Evolutionary conservation across 2,329 filamentous ascomycete genomes (phyloP).

Genomic region (Aspergillus awamori): DNA sequence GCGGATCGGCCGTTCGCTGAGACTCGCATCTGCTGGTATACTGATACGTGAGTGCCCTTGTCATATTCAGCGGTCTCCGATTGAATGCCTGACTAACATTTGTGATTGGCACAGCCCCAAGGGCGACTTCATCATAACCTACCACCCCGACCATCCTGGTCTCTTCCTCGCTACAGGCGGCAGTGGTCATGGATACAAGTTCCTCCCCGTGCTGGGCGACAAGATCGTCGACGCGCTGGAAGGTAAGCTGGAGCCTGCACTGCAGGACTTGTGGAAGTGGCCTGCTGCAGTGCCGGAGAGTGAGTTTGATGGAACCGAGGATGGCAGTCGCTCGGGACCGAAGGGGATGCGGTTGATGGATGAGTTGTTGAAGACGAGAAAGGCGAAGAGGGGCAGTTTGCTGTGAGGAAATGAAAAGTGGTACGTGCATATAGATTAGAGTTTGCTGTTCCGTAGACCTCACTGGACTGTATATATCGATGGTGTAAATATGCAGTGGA

Average conservation of each 20-base stretch:
- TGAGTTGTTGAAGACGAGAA: constrained; percentile 40
- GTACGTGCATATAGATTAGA: too few species aligned
- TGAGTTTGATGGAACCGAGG: constrained; percentile 37
- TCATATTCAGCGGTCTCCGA: too few species aligned
- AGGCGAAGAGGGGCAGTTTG: constrained; percentile 25
- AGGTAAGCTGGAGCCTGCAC: constrained; percentile 46
- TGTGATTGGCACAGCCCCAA: constrained; percentile 46
- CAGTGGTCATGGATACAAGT: constrained; percentile 58
- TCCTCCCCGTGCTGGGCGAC: constrained; percentile 57
- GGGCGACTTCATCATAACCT: constrained; percentile 71
- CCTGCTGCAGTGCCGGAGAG: constrained; percentile 24
- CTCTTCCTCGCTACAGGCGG: constrained; percentile 57
- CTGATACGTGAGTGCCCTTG: constrained; percentile 59
- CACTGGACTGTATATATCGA: background rate
- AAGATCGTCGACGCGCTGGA: constrained; percentile 53
- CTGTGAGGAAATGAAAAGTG: constrained; percentile 17
- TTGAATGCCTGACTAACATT: too few species aligned
- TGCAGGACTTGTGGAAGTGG: constrained; percentile 50
- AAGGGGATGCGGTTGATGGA: constrained; percentile 41
- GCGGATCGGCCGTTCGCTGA: constrained; percentile 62
- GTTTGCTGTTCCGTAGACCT: background rate
- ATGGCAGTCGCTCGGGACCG: constrained; percentile 42
- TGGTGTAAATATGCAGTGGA: too few species aligned
- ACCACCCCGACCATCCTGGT: constrained; percentile 62
- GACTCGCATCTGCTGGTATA: constrained; percentile 74